Percentiles rank a stretch among this genome's conserved stretches.
phyloP scores from a whole-genome alignment of 1,284 basidiomycete species.

The Thecaphora frezii region DNA sequence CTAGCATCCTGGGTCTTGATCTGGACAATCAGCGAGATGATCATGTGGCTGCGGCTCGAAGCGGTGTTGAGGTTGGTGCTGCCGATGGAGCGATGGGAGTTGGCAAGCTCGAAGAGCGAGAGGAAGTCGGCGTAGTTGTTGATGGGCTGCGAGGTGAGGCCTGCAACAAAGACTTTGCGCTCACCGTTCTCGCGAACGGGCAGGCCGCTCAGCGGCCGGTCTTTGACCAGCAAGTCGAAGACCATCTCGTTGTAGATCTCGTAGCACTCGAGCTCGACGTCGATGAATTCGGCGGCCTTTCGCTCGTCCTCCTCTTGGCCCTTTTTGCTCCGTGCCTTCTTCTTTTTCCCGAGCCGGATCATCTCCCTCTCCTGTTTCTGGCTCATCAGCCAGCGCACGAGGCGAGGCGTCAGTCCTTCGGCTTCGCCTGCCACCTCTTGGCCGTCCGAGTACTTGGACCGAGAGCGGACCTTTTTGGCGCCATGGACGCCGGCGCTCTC shows the following conservation, averaged over 20 bases:
- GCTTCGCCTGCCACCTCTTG: not conserved
- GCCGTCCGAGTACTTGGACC: conserved; percentile 2
- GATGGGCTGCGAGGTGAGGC: conserved; percentile 82
- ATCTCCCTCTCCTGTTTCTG: not conserved
- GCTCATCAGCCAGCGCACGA: not conserved
- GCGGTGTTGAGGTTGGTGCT: conserved; percentile 90
- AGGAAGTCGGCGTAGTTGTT: conserved; percentile 61
- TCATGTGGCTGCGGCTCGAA: conserved; percentile 85
- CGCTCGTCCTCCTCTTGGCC: conserved; percentile 1
- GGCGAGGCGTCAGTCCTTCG: not conserved
- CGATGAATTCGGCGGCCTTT: not conserved
- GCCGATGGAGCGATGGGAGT: conserved; percentile 89
- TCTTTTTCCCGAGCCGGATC: conserved; percentile 2
- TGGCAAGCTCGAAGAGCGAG: conserved; percentile 69
- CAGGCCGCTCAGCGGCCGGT: conserved; percentile 32
- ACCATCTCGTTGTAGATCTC: conserved; percentile 99
- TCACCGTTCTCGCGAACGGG: conserved; percentile 63
- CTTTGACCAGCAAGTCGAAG: conserved; percentile 69
- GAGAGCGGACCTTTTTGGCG: not conserved
- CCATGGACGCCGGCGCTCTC: not conserved
- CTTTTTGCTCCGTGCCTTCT: conserved; percentile 1
- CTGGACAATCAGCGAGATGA: conserved; percentile 73
- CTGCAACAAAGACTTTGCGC: conserved; percentile 75
- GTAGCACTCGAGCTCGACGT: conserved; percentile 1
- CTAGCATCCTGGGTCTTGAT: conserved; percentile 11